phyloP scores from a whole-genome alignment of 306 rosid species.

The Cucurbita moschata region DNA sequence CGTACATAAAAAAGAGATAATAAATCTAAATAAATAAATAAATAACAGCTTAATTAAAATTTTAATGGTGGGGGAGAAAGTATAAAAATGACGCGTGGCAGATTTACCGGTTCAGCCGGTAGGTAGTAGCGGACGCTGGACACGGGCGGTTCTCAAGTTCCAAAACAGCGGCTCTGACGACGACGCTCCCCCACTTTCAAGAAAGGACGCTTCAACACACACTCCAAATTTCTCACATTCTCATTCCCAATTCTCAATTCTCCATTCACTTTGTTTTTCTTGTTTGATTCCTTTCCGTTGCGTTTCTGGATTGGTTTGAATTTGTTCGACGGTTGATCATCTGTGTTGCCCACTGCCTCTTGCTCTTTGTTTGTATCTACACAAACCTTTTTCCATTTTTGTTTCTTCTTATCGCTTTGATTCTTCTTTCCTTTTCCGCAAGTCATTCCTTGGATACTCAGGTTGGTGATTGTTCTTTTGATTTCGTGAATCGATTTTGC shows the following conservation, averaged over 20 bases:
- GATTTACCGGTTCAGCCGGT: neutral
- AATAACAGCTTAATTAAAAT: too few relatives aligned
- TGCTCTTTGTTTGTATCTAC: neutral
- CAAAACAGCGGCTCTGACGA: neutral
- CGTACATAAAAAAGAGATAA: too few relatives aligned
- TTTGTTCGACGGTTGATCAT: neutral
- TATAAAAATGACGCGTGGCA: neutral
- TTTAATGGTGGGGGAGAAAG: neutral
- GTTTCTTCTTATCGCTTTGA: neutral
- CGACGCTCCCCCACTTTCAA: neutral
- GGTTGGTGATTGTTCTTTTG: conserved; percentile 11
- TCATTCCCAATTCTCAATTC: neutral
- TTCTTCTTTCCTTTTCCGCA: neutral
- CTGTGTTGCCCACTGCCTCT: neutral
- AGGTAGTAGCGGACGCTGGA: neutral
- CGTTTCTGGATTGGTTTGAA: neutral
- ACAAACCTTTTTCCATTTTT: neutral
- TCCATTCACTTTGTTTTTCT: neutral
- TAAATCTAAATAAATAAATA: too few relatives aligned
- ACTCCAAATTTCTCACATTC: neutral
- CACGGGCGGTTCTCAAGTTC: neutral
- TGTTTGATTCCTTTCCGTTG: neutral
- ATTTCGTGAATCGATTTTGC: neutral
- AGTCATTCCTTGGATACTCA: neutral
- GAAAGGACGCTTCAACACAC: neutral